Base-by-base conservation (phyloP, 2,329 filamentous ascomycete species). In the Mycosphaerella sp. region DNA sequence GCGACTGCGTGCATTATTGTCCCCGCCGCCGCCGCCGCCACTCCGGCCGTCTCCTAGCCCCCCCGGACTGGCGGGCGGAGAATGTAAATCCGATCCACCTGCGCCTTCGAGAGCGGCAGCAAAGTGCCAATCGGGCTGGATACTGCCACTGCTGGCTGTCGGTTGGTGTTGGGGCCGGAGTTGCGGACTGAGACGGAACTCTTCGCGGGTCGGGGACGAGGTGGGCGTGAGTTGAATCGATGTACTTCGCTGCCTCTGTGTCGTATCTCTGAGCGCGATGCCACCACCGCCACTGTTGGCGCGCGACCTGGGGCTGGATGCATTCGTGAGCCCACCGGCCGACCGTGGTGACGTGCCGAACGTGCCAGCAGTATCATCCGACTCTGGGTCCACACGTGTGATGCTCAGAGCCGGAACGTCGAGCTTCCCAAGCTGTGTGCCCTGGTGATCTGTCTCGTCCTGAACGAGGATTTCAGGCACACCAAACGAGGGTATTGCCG, bases 381-480 rank as follows among this genome's bases (percentile, higher is more conserved):
- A 65, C 56, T 63, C 63, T 44, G 58, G 53, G 34, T 68, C 63
- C 11, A 69, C 58, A 45, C 63, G 61, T 55, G 69, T 60, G 62
- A 69, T 55, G 45, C 65, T 63, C 31, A 69, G 54, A 6, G 62
- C 63, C 21, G 67, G 65, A 29, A 69, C 58, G 48, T 67, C 59
- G 47, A 65, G 48, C 45, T 57, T 62, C 49, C 55, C 66, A 34
- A 66, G 60, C 60, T 71, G 70, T 54, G 63, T 68, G 53, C 61
- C 73, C 48, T 73, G 65, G 17, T 70, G 69, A 51, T 78, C 79
- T 42, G 82, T 80, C 59, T 89, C 85, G 54, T 92, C 86, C 60
- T 96, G 89, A 21, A 96, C 87, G 58, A 88, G 84, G 58, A 97
- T 95, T 66, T 95, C 89, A 0, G 92, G 92, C 26, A 95, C 86